Base-by-base conservation (phyloP, 1,284 basidiomycete genomes). In the Melampsora larici-populina region DNA sequence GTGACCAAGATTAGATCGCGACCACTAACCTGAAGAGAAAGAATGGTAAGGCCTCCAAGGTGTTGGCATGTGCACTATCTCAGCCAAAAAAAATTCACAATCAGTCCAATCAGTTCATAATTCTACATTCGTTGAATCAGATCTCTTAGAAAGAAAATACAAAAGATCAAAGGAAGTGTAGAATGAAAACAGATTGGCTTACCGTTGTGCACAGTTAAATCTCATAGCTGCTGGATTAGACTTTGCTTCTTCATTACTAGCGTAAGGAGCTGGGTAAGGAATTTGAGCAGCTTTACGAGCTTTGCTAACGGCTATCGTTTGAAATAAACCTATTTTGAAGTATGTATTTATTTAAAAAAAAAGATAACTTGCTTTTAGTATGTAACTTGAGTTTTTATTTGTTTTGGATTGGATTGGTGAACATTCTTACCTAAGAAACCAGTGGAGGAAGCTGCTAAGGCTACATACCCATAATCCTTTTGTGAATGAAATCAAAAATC, bases 121-220 rank as follows among this genome's bases (percentile, higher is more conserved):
- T n/a, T n/a, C n/a, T n/a, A n/a, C n/a, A n/a, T n/a, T n/a, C n/a
- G n/a, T n/a, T n/a, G n/a, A n/a, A n/a, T n/a, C n/a, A n/a, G n/a
- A n/a, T n/a, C n/a, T n/a, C n/a, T n/a, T n/a, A n/a, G n/a, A n/a
- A n/a, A n/a, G n/a, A n/a, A n/a, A n/a, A n/a, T n/a, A n/a, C n/a
- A n/a, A n/a, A n/a, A 62, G 36, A 18, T 31, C 24, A 18, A 70
- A 36, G 33, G 60, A n/a, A n/a, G 31, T 15, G 33, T 13, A 1
- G 26, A 62, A 51, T 48, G 55, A 26, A 40, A 5, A 21, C 21
- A 71, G 6, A 36, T n/a, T 11, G 18, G 29, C 64, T 21, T 40
- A 74, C 72, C 72, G 62, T 51, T 74, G 72, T 43, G 72, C 72
- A 60, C 72, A 74, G 26, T 74, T 74, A 33, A 74, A 74, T 58